phyloP scores from a whole-genome alignment of 495 filamentous ascomycete genomes.

The Talaromyces adpressus region DNA sequence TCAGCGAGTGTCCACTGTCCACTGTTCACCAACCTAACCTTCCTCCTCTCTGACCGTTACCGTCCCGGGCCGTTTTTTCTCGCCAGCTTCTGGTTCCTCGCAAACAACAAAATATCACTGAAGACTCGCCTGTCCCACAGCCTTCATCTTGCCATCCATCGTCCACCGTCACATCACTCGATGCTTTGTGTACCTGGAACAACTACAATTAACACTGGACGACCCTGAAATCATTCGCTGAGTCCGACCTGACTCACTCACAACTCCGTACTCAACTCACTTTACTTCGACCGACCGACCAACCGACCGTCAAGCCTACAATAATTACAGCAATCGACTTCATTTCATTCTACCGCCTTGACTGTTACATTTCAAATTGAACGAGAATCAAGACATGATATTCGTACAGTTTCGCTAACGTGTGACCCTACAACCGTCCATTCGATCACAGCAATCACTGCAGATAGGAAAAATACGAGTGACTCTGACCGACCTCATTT shows the following conservation, averaged over 20 bases:
- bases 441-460: neutral
- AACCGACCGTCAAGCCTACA: neutral
- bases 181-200: neutral
- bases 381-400: neutral
- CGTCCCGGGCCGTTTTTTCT: neutral
- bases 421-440: neutral
- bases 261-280: neutral
- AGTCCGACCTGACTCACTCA: neutral
- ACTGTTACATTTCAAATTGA: neutral
- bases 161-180: neutral
- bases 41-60: neutral
- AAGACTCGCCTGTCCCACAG: neutral
- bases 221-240: neutral
- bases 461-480: neutral
- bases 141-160: neutral
- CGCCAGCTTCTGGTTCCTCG: neutral
- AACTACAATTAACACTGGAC: neutral
- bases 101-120: neutral
- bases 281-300: neutral
- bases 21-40: no score
- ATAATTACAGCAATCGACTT: neutral
- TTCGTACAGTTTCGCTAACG: neutral
- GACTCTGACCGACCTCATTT: neutral
- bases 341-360: neutral
- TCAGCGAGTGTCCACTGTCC: neutral